A percentile compares a stretch with the other conserved stretches of the same genome.
Conservation (phyloP, 2,329 filamentous ascomycete genomes). For the Pezicula radicicola region DNA sequence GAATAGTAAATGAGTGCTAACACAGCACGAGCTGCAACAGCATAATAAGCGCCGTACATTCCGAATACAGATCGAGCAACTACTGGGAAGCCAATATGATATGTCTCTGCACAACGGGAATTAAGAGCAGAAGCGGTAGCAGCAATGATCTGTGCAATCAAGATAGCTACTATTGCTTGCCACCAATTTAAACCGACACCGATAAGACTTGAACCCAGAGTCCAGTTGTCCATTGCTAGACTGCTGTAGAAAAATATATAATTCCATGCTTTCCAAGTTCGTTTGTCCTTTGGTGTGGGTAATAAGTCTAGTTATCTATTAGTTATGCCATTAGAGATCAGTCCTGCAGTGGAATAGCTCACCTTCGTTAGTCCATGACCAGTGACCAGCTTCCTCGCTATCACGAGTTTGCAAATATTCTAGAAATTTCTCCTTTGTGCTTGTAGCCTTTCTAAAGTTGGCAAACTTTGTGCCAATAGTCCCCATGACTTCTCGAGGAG, state of each 20-base stretch:
- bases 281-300: background rate
- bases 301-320: background rate
- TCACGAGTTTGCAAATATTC: slow-evolving; percentile 3
- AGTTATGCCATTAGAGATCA: slow-evolving; percentile 23
- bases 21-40: slow-evolving; percentile 33
- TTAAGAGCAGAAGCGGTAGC: slow-evolving; percentile 37
- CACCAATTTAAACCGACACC: slow-evolving; percentile 45
- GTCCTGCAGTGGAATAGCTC: background rate
- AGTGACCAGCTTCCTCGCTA: background rate
- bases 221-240: slow-evolving; percentile 39
- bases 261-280: background rate
- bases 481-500: too few relatives aligned
- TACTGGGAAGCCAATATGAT: slow-evolving; percentile 31
- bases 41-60: slow-evolving; percentile 34
- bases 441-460: background rate
- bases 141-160: slow-evolving; percentile 34
- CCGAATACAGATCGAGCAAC: slow-evolving; percentile 30
- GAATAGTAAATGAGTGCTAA: slow-evolving; percentile 52
- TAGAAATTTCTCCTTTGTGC: background rate
- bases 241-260: slow-evolving; percentile 11
- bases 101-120: slow-evolving; percentile 33
- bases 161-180: slow-evolving; percentile 36
- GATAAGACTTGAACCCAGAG: slow-evolving; percentile 43
- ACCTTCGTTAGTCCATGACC: slow-evolving; percentile 9
- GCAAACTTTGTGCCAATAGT: background rate